A percentile compares a stretch with the other conserved stretches of the same genome.
Conservation (phyloP, 768 basidiomycete genomes). For the Boletus subparvulus region DNA sequence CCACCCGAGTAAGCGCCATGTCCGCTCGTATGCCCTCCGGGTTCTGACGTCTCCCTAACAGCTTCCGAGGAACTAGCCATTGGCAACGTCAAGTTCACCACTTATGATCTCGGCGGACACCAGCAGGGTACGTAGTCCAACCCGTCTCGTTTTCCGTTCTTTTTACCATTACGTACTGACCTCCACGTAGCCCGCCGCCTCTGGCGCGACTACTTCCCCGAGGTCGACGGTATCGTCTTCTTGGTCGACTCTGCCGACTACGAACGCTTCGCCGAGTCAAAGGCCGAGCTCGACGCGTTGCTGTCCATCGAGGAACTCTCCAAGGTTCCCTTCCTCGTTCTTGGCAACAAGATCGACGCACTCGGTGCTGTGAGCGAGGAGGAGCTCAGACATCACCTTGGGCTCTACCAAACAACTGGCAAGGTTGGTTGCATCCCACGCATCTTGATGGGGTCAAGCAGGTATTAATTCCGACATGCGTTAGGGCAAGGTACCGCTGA, state of each 20-base stretch:
- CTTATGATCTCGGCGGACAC: conserved; percentile 97
- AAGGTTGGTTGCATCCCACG: conserved; percentile 57
- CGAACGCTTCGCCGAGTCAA: conserved; percentile 94
- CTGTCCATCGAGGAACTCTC: conserved; percentile 92
- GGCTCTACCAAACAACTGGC: conserved; percentile 98
- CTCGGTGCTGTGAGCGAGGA: conserved; percentile 96
- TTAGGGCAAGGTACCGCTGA: conserved; percentile 95
- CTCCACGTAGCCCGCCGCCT: conserved; percentile 77
- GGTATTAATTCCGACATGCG: conserved; percentile 5
- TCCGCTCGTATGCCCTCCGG: background rate
- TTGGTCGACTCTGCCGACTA: conserved; percentile 96
- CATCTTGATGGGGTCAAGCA: background rate
- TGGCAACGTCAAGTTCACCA: conserved; percentile 98
- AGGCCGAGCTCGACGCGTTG: conserved; percentile 95
- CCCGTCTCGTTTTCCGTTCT: background rate
- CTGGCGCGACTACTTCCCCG: conserved; percentile 99
- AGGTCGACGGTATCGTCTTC: conserved; percentile 98
- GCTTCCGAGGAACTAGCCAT: conserved; percentile 99
- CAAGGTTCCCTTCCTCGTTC: conserved; percentile 96
- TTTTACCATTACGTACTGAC: background rate
- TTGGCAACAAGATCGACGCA: conserved; percentile 99
- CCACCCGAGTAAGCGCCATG: conserved; percentile 79
- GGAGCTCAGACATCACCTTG: conserved; percentile 91
- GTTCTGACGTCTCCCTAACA: conserved; percentile 33
- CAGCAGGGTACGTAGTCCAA: conserved; percentile 68